Percentiles rank a stretch among this genome's conserved stretches.
Conservation (phyloP, 345 rosid species). For the Mercurialis annua region DNA sequence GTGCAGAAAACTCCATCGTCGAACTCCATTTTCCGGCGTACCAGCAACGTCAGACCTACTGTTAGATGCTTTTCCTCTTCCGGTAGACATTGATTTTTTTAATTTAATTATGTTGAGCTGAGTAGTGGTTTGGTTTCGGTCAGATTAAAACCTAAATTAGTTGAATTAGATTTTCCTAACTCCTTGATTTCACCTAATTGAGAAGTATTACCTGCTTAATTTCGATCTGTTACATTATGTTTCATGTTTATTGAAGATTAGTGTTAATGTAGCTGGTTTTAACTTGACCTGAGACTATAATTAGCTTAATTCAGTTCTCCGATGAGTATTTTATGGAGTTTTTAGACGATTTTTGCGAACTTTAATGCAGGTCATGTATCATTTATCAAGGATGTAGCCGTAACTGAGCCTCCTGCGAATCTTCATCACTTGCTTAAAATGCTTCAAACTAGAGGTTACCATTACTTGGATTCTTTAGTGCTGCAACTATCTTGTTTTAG, state of each 20-base stretch:
- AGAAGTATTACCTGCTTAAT: not conserved
- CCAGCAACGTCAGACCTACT: conserved; percentile 37
- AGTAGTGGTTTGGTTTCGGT: not conserved
- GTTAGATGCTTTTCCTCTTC: conserved; percentile 47
- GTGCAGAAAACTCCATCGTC: conserved; percentile 38
- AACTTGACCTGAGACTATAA: not conserved
- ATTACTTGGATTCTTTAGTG: not conserved
- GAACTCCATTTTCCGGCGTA: conserved; percentile 29
- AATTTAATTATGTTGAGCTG: not conserved
- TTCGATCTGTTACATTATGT: not conserved
- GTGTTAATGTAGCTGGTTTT: not conserved
- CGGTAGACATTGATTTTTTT: conserved; percentile 30
- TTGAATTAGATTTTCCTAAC: not conserved
- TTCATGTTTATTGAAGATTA: not conserved
- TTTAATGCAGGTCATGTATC: conserved; percentile 55
- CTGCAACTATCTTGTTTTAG: not conserved
- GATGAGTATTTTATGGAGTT: conserved; percentile 9
- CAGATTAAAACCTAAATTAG: conserved; percentile 2
- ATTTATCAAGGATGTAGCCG: conserved; percentile 73
- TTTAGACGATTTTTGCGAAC: conserved; percentile 10
- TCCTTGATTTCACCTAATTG: not conserved
- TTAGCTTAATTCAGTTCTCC: not conserved
- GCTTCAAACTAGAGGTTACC: conserved; percentile 67
- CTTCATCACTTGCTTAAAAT: conserved; percentile 64
- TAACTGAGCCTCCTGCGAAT: conserved; percentile 61